Evolutionary conservation across 164 flowering plant species (phyloP).

Genomic region (Vitis vinifera): DNA sequence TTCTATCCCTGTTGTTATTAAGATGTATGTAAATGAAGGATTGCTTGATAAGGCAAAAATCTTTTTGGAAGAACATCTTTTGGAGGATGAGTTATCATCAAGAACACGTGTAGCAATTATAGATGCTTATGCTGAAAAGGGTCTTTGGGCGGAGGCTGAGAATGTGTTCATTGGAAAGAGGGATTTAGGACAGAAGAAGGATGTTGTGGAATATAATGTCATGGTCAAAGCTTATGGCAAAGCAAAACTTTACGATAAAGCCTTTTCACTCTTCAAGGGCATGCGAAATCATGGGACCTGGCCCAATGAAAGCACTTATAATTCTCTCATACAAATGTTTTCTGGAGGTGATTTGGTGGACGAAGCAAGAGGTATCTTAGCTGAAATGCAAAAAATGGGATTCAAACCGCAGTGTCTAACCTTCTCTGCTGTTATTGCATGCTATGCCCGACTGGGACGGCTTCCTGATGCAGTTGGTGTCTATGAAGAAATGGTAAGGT

Average conservation of each 20-base stretch:
- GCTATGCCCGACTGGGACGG: constrained; percentile 54
- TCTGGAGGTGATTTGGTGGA: constrained; percentile 63
- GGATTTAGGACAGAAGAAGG: constrained; percentile 45
- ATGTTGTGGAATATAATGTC: constrained; percentile 71
- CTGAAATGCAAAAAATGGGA: constrained; percentile 72
- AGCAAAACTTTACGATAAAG: constrained; percentile 75
- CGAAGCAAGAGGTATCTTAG: constrained; percentile 51
- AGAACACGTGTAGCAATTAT: constrained; percentile 66
- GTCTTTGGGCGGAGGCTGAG: constrained; percentile 86
- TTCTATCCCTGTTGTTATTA: constrained; percentile 64
- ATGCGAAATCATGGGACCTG: constrained; percentile 85
- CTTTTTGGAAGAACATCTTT: constrained; percentile 40
- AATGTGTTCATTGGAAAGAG: constrained; percentile 50
- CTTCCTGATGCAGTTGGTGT: constrained; percentile 64
- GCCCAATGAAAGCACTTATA: constrained; percentile 91
- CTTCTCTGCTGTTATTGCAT: constrained; percentile 70
- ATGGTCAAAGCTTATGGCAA: constrained; percentile 92
- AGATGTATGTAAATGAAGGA: constrained; percentile 65
- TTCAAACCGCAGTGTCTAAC: constrained; percentile 66
- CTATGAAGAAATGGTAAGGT: constrained; percentile 54
- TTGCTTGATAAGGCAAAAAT: constrained; percentile 48
- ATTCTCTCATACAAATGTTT: constrained; percentile 84
- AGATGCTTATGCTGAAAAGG: constrained; percentile 83
- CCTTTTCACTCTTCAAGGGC: constrained; percentile 60
- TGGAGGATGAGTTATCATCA: constrained; percentile 38